A percentile compares a stretch with the other conserved stretches of the same genome.
Conservation (phyloP, 139 green algal genomes). For the Diplosphaera chodatii region DNA sequence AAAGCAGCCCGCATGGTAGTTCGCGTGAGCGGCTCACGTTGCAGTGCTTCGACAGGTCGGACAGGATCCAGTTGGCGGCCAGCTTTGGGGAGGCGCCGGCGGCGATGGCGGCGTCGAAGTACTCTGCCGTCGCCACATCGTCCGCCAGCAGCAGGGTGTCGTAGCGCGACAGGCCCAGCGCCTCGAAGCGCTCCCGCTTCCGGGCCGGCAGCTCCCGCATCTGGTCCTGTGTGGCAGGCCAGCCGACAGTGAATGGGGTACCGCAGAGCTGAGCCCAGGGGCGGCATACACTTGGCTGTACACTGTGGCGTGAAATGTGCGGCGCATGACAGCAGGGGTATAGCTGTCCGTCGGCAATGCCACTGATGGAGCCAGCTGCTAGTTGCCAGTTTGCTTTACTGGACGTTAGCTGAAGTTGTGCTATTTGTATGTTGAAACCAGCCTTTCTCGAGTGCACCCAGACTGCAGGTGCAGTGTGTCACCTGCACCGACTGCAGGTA, state of each 20-base stretch:
- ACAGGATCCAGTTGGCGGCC: conserved; percentile 92
- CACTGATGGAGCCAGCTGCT: no score
- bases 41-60: conserved; percentile 81
- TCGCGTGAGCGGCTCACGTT: conserved; percentile 37
- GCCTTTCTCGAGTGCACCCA: no score
- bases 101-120: conserved; percentile 70
- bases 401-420: no score
- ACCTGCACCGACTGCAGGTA: conserved; percentile 42
- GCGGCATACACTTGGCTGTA: no score
- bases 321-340: no score
- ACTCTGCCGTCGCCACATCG: conserved; percentile 57
- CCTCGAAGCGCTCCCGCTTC: conserved; percentile 57
- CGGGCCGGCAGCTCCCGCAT: conserved; percentile 80
- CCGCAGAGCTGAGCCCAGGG: no score
- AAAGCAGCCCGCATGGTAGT: not conserved
- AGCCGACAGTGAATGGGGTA: no score
- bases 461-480: no score
- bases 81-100: conserved; percentile 68
- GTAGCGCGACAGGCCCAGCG: conserved; percentile 62
- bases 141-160: conserved; percentile 81
- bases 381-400: no score
- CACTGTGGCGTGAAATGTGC: no score
- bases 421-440: no score
- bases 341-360: no score
- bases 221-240: conserved; percentile 16